phyloP scores from a whole-genome alignment of 1,284 basidiomycete genomes.

The Termitomyces sp. region DNA sequence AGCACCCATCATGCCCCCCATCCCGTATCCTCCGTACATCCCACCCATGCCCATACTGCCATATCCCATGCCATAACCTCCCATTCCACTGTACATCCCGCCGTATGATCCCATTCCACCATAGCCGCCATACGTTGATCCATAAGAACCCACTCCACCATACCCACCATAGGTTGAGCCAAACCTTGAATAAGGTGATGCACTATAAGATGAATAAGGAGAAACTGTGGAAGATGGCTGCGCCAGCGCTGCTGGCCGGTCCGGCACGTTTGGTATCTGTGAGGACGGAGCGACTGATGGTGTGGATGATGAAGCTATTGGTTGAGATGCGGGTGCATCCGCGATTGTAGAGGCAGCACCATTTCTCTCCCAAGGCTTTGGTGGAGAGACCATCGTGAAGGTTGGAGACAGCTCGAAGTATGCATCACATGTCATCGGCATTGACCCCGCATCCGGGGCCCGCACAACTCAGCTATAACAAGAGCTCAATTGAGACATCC shows the following conservation, averaged over 20 bases:
- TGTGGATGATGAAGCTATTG: conserved; percentile 23
- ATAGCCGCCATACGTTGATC: conserved; percentile 20
- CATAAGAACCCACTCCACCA: conserved; percentile 16
- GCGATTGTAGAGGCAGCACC: conserved; percentile 35
- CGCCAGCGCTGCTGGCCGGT: conserved; percentile 39
- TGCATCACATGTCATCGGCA: neutral
- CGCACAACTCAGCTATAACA: too few species aligned
- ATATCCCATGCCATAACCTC: conserved; percentile 21
- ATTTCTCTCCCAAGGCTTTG: conserved; percentile 79
- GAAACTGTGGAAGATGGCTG: conserved; percentile 23
- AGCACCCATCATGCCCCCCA: conserved; percentile 41
- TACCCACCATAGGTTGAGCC: conserved; percentile 18
- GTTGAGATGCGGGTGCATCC: conserved; percentile 18
- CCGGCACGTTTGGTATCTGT: conserved; percentile 36
- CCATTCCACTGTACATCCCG: conserved; percentile 20
- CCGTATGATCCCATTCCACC: conserved; percentile 19
- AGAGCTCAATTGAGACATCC: too few species aligned
- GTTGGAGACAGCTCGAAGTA: neutral
- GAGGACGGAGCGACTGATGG: conserved; percentile 5
- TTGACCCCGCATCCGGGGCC: neutral
- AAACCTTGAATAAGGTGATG: conserved; percentile 19
- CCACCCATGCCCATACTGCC: conserved; percentile 35
- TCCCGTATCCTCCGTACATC: conserved; percentile 18
- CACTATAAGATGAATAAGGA: conserved; percentile 19
- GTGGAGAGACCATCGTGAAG: conserved; percentile 67